These are phyloP conservation scores for Rhexocercosporidium sp. DNA, from an alignment of 2,329 filamentous ascomycete genomes.

Conservation along the genomic window DNA sequence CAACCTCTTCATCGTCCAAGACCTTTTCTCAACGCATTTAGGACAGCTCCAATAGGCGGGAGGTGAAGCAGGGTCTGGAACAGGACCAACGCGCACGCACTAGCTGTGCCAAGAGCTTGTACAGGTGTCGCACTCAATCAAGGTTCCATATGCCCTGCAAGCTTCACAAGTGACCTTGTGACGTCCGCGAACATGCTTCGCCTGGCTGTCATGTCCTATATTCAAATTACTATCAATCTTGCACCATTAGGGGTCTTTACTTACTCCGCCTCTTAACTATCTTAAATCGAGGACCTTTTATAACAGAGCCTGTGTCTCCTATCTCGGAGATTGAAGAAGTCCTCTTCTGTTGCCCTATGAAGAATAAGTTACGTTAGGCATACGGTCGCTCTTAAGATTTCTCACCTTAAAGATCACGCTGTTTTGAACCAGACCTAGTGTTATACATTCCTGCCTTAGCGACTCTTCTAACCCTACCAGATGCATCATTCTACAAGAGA, in stretches of 20 bases:
- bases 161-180: not conserved
- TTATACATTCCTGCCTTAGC: not conserved
- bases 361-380: not conserved
- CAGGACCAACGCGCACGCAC: not conserved
- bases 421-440: not conserved
- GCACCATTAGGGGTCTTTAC: not conserved
- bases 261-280: not conserved
- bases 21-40: not conserved
- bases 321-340: not conserved
- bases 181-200: not conserved
- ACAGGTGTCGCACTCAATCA: not conserved
- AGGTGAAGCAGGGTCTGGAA: not conserved
- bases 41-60: not conserved
- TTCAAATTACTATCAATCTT: not conserved
- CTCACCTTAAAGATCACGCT: too few species aligned
- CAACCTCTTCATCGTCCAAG: not conserved
- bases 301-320: not conserved
- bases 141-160: not conserved
- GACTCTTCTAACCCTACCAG: not conserved
- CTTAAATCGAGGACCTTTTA: not conserved
- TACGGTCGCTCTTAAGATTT: conserved; percentile 2
- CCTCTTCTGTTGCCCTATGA: not conserved
- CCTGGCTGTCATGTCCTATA: not conserved
- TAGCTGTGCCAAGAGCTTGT: not conserved
- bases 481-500: conserved; percentile 1